Conservation (phyloP, 2,329 filamentous ascomycete genomes). For the Sodiomyces alkalinus region DNA sequence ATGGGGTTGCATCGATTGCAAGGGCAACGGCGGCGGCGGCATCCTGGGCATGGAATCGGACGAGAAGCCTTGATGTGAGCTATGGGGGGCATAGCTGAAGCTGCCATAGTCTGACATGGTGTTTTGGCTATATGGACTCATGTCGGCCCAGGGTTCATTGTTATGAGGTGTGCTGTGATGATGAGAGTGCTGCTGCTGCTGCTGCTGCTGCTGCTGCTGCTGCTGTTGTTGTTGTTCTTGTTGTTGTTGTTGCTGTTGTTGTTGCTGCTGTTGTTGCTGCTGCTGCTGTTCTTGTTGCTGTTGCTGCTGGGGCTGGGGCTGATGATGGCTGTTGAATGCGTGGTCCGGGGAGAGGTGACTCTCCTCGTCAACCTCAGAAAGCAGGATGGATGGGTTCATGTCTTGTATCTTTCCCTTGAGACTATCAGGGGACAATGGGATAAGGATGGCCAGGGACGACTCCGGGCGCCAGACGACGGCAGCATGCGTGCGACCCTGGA, state of each 20-base stretch:
- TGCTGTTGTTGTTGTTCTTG: constrained; percentile 52
- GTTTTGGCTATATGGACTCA: constrained; percentile 50
- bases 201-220: constrained; percentile 41
- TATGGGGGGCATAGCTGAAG: constrained; percentile 41
- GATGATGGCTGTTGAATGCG: constrained; percentile 12
- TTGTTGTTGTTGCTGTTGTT: constrained; percentile 51
- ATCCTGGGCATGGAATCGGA: constrained; percentile 35
- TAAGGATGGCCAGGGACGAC: too few species aligned
- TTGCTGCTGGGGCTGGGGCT: constrained; percentile 23
- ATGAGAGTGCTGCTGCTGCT: constrained; percentile 27
- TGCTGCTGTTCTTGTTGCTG: too few species aligned
- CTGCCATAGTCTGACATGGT: constrained; percentile 54
- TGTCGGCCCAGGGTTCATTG: constrained; percentile 38
- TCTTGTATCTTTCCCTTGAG: too few species aligned
- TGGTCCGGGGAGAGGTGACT: constrained; percentile 27
- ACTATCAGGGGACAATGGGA: too few species aligned
- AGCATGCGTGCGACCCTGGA: constrained; percentile 2
- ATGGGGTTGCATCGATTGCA: constrained; percentile 20
- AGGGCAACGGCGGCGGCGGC: constrained; percentile 43
- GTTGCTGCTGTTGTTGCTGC: constrained; percentile 36
- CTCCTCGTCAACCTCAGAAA: constrained; percentile 31
- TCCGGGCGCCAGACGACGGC: background rate
- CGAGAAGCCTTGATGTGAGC: constrained; percentile 28
- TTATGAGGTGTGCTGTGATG: constrained; percentile 24
- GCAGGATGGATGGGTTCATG: too few species aligned